Base-by-base conservation (phyloP, 1,284 basidiomycete species). In the Xerocomus cyaneibrunnescens region DNA sequence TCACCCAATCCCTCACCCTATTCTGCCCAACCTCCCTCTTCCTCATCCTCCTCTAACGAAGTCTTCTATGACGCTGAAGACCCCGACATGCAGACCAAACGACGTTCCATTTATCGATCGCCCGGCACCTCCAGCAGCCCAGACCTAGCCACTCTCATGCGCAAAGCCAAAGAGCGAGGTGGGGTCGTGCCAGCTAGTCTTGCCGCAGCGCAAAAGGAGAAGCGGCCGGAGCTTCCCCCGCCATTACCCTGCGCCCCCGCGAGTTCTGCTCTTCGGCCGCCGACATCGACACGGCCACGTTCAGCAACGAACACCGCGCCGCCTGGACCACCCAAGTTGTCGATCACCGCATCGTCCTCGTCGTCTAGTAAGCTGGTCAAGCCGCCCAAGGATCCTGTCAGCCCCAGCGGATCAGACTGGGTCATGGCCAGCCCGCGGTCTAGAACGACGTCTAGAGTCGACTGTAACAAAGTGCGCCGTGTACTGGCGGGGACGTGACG, bases 91-190 rank as follows among this genome's bases (percentile, higher is more conserved):
- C 80, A 85, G 61, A 81, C 82, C 19, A 89, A 89, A 68, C 81
- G 90, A 37, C 79, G 91, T 47, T 91, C 88, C 57, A 83, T 94
- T 73, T 93, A 92, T 68, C 80, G 92, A 53, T 86, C 88, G n/a
- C 77, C 87, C 7, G 92, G 92, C 43, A 93, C 90, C 2, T 88
- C 91, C 22, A 91, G 88, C 60, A 92, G 88, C 60, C 92, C 93
- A 22, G 92, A 96, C 70, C 77, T 95, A 22, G 88, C 89, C 5
- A 92, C 89, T 3, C 76, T 94, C 50, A 72, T 93, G 47, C 79
- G 86, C 56, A 92, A 92, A 71, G 85, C 87, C 31, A 89, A 85
- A 68, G 86, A 87, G 61, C 76, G 78, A 42, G 81, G 81, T 31
- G 76, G 71, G 0, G 68, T 74, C 28, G 68, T 78, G 27, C 61